Conservation (phyloP, 371 early-diverging fungal species). For the Rhizopus sp. region DNA sequence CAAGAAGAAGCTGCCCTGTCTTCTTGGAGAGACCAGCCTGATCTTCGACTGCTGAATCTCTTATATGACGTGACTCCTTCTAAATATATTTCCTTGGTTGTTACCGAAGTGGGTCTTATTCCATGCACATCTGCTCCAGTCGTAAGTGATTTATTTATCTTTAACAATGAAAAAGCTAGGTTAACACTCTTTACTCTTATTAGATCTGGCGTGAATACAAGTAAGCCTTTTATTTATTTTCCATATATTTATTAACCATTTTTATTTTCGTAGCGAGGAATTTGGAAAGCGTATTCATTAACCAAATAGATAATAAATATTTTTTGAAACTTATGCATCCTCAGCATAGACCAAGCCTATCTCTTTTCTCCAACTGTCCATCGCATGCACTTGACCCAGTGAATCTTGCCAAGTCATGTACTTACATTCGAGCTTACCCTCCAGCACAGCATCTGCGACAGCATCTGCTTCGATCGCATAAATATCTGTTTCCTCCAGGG, state of each 20-base stretch:
- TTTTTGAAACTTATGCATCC: conserved; percentile 21
- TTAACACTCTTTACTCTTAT: conserved; percentile 3
- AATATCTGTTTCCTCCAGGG: conserved; percentile 33
- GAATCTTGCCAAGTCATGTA: conserved; percentile 50
- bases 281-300: conserved; percentile 40
- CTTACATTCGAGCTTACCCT: conserved; percentile 35
- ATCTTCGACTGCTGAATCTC: conserved; percentile 83
- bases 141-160: conserved; percentile 42
- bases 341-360: conserved; percentile 44
- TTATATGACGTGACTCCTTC: conserved; percentile 95
- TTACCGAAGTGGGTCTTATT: conserved; percentile 94
- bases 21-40: conserved; percentile 67
- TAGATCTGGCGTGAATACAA: conserved; percentile 63
- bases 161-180: neutral
- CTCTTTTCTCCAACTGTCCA: conserved; percentile 50
- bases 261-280: conserved; percentile 36
- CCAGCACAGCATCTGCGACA: conserved; percentile 39
- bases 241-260: conserved; percentile 9
- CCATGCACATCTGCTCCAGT: conserved; percentile 93
- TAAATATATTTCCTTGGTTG: conserved; percentile 85
- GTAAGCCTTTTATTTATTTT: conserved; percentile 27
- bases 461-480: conserved; percentile 48
- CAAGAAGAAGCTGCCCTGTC: conserved; percentile 36
- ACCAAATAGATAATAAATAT: neutral
- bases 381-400: conserved; percentile 39